Evolutionary conservation across 768 basidiomycete species (phyloP), one percentile per base, ranked within the genome.

Genomic region (Boletus vermiculosoides): DNA sequence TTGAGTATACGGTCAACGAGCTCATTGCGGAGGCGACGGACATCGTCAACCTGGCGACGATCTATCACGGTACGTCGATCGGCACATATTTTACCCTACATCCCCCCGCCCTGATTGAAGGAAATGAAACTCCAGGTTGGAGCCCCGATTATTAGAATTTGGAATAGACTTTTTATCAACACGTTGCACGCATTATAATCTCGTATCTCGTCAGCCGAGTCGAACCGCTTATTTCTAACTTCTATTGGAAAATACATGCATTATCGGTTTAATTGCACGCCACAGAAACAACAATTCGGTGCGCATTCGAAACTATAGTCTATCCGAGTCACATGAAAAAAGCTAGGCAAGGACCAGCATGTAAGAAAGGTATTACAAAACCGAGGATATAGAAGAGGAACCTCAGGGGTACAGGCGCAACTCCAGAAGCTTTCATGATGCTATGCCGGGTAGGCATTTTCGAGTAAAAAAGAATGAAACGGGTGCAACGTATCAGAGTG

Each of bases 1-100:
- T 96, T 25, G 91, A 96, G 69, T 94, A 92, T 63, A 91, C 88
- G 6, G 92, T 99, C 58, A 97, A 96, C 74, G 88, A 92, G 70
- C 82, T 98, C 40, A 87, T 98, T 56, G 86, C 90, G 20, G 86
- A 91, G 67, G 96, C 96, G 37, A 92, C 86, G 23, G 91, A 96
- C 66, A 69, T 76, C 2, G 76, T 74, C 46, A 92, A 92, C 69
- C 74, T 98, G 20, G 86, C 85, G 3, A 80, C 78, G n/a, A 92
- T 98, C 61, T 98, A 81, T 67, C 63, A 66, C 39, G 92, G 92
- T 89, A 66, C 58, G 83, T 72, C 4, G 46, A n/a, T 48, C 22
- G 40, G 39, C 37, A 16, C 50, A 44, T 28, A 3, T 13, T n/a
- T 22, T 11, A 2, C 55, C 46, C 30, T 7, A 4, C 30, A 37